Evolutionary conservation across 1,284 basidiomycete species (phyloP).

Genomic region (Trametes polyzona): DNA sequence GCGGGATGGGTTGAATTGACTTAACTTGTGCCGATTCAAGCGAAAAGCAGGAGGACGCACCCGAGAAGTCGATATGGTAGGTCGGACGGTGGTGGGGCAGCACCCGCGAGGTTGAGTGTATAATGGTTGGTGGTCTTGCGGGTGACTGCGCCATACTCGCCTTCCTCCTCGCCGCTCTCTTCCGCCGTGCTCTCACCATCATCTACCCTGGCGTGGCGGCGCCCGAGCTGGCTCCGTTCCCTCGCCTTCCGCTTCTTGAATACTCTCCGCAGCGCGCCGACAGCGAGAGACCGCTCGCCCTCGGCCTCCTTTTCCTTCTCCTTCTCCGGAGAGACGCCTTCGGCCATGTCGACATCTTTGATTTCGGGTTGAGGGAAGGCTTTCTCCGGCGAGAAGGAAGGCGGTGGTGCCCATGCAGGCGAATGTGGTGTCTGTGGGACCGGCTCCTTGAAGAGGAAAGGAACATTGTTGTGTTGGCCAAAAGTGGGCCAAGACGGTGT

Average conservation of each 20-base stretch:
- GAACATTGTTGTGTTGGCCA: conserved; percentile 63
- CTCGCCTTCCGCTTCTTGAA: conserved; percentile 62
- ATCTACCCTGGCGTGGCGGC: conserved; percentile 30
- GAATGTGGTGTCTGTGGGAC: conserved; percentile 49
- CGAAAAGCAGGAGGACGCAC: conserved; percentile 46
- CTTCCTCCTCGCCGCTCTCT: conserved; percentile 35
- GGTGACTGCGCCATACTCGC: conserved; percentile 40
- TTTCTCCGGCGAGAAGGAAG: conserved; percentile 58
- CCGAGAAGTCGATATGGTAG: conserved; percentile 79
- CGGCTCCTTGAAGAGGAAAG: conserved; percentile 70
- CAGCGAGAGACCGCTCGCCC: conserved; percentile 51
- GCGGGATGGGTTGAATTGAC: conserved; percentile 11
- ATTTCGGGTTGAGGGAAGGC: conserved; percentile 63
- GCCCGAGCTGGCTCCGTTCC: conserved; percentile 36
- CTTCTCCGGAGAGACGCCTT: conserved; percentile 38
- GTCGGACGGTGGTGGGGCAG: conserved; percentile 57
- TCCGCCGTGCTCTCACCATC: conserved; percentile 44
- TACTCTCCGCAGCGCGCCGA: conserved; percentile 72
- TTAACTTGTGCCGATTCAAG: neutral
- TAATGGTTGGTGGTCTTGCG: conserved; percentile 76
- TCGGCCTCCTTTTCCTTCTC: conserved; percentile 43
- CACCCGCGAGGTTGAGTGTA: conserved; percentile 75
- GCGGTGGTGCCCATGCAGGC: conserved; percentile 67
- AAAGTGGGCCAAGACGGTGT: conserved; percentile 65
- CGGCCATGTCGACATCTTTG: conserved; percentile 74